These are phyloP conservation scores for Nicotiana paniculata DNA, from an alignment of 257 asterid genomes.

Conservation along the genomic window DNA sequence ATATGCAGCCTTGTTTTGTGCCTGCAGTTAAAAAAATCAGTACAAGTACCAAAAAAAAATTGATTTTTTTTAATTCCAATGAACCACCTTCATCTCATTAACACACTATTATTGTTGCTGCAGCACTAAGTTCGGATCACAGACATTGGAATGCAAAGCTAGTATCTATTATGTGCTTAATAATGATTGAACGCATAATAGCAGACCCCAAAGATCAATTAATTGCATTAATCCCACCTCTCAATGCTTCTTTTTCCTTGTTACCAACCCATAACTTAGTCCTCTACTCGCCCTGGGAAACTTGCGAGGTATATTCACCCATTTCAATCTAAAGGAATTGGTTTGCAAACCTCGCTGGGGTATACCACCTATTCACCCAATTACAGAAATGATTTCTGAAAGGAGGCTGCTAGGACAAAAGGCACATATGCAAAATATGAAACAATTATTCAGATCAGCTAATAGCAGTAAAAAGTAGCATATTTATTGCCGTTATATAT, in stretches of 20 bases:
- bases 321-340: not conserved
- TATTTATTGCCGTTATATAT: too few species aligned
- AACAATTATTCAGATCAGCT: not conserved
- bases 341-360: not conserved
- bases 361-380: not conserved
- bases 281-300: not conserved
- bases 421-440: not conserved
- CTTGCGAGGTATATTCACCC: not conserved
- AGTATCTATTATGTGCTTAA: not conserved
- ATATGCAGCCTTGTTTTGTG: conserved; percentile 67
- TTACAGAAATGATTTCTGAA: not conserved
- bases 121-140: not conserved
- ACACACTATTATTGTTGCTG: not conserved
- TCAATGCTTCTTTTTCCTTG: not conserved
- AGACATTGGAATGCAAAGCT: not conserved
- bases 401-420: not conserved
- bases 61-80: not conserved
- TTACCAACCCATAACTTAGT: not conserved
- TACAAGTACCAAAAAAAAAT: not conserved
- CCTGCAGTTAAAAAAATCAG: conserved; percentile 34
- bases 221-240: not conserved
- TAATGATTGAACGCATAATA: not conserved
- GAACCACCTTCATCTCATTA: not conserved
- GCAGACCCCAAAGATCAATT: not conserved
- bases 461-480: not conserved